Base-by-base conservation (phyloP, 2,329 filamentous ascomycete genomes). In the Pseudogymnoascus sp. region DNA sequence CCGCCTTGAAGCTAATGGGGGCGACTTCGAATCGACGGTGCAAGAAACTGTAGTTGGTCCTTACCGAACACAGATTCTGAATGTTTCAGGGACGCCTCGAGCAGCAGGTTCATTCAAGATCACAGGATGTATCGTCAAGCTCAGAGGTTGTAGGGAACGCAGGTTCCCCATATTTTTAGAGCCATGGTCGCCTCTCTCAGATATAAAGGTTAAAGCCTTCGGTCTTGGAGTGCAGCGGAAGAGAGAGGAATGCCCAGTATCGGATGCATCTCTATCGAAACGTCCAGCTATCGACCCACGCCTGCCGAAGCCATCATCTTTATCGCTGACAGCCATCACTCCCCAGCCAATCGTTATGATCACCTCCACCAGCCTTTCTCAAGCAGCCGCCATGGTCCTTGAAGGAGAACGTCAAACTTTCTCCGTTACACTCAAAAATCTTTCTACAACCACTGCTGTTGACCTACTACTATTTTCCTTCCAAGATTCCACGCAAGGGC, bases 391-490 rank as follows among this genome's bases (percentile, higher is more conserved):
- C 37, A 97, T 96, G 92, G 83, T 99, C 10, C 80, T 99, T 5
- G 93, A 97, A 76, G 95, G 95, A 46, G 93, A 99, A 75, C 84
- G 83, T 21, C 88, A 87, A 68, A 79, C 80, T 0, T 96, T 97
- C 71, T 88, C 84, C 0, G 82, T 97, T 15, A 93, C 89, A 0
- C 77, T 97, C 13, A 84, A 89, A 68, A 99, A 99, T 68, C 79
- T 85, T 7, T 95, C 91, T 0, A 68, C 72, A 6, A 78, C 80
- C 0, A 92, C 88, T 1, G 80, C 90, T 1, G 90, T 91, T 1
- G 91, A 96, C 71, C 88, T 97, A 63, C 78, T 97, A 37, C 81
- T 95, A 26, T 91, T 97, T 65, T 93, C 91, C 0, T 96, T 96
- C 73, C 88, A 92, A 68, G 92, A 97, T 76, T 96, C 92, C 0